A percentile compares a stretch with the other conserved stretches of the same genome.
phyloP scores from a whole-genome alignment of 2,329 filamentous ascomycete species.

The Aspergillus carbonarius region DNA sequence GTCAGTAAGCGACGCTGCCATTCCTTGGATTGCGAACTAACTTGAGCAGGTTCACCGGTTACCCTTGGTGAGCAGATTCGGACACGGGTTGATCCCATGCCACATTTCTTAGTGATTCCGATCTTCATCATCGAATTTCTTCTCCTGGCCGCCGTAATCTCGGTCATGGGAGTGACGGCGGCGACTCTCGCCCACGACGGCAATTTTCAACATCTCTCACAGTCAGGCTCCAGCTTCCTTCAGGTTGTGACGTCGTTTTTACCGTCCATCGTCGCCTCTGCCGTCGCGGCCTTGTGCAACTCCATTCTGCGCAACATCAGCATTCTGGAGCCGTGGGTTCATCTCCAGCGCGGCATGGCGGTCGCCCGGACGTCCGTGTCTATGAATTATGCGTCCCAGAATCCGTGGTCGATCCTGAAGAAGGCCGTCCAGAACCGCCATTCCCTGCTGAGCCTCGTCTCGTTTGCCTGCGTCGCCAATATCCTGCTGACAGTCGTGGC shows the following conservation, averaged over 20 bases:
- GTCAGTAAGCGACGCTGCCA: slow-evolving; percentile 11
- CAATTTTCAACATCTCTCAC: slow-evolving; percentile 30
- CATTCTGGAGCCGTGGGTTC: slow-evolving; percentile 37
- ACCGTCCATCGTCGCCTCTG: slow-evolving; percentile 34
- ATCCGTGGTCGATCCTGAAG: slow-evolving; percentile 29
- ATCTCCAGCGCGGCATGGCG: slow-evolving; percentile 33
- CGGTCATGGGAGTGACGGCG: slow-evolving; percentile 30
- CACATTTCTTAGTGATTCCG: slow-evolving; percentile 35
- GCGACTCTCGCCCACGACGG: slow-evolving; percentile 31
- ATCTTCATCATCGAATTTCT: slow-evolving; percentile 37
- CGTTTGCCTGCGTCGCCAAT: slow-evolving; percentile 32
- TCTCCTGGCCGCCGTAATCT: slow-evolving; percentile 30
- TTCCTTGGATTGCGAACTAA: not conserved
- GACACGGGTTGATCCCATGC: slow-evolving; percentile 30
- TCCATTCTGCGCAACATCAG: slow-evolving; percentile 37
- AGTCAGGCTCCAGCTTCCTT: slow-evolving; percentile 33
- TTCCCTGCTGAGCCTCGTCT: slow-evolving; percentile 28
- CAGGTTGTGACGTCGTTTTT: slow-evolving; percentile 33
- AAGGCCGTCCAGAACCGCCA: slow-evolving; percentile 31
- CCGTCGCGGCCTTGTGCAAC: slow-evolving; percentile 32
- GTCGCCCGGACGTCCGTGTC: slow-evolving; percentile 27
- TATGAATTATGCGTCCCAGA: slow-evolving; percentile 36
- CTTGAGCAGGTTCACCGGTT: slow-evolving; percentile 23
- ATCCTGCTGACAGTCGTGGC: slow-evolving; percentile 32
- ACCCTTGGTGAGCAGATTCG: slow-evolving; percentile 25